A percentile compares a stretch with the other conserved stretches of the same genome.
Evolutionary conservation across 768 basidiomycete species (phyloP).

Genomic region (Crepidotus variabilis): DNA sequence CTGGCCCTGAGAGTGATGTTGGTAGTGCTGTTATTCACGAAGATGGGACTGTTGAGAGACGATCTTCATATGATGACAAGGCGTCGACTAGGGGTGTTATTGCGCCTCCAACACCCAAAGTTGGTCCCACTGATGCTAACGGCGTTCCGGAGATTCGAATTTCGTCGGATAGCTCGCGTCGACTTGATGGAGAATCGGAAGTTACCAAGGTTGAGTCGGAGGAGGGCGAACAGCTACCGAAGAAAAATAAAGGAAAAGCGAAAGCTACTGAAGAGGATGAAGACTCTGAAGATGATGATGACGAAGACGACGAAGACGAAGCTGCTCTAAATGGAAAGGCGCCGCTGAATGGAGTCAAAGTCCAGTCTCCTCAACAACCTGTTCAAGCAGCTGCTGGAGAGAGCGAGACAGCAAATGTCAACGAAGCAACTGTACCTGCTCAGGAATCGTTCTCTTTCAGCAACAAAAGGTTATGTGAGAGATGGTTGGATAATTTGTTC

Average conservation of each 20-base stretch:
- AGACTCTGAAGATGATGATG: constrained; percentile 7
- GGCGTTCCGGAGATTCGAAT: constrained; percentile 67
- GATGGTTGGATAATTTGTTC: constrained; percentile 97
- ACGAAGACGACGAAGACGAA: constrained; percentile 18
- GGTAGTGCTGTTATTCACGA: constrained; percentile 53
- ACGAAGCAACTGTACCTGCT: constrained; percentile 24
- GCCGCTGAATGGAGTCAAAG: constrained; percentile 28
- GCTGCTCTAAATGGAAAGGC: constrained; percentile 26
- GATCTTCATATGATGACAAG: constrained; percentile 47
- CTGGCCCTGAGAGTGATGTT: constrained; percentile 25
- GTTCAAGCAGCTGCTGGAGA: constrained; percentile 46
- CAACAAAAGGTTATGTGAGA: constrained; percentile 94
- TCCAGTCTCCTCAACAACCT: constrained; percentile 39
- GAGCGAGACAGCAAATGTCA: constrained; percentile 36
- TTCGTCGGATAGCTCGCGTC: constrained; percentile 56
- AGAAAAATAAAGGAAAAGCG: constrained; percentile 19
- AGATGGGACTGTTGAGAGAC: constrained; percentile 48
- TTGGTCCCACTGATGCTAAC: constrained; percentile 24
- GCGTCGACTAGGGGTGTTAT: constrained; percentile 67
- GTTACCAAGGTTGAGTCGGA: constrained; percentile 12
- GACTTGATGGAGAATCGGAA: constrained; percentile 27
- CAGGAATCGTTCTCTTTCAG: constrained; percentile 85
- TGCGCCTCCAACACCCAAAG: constrained; percentile 32
- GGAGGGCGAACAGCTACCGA: constrained; percentile 1
- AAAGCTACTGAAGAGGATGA: constrained; percentile 13